Evolutionary conservation across 2,329 filamentous ascomycete genomes (phyloP), one percentile per base, ranked within the genome.

Genomic region (Penicillium sp.): DNA sequence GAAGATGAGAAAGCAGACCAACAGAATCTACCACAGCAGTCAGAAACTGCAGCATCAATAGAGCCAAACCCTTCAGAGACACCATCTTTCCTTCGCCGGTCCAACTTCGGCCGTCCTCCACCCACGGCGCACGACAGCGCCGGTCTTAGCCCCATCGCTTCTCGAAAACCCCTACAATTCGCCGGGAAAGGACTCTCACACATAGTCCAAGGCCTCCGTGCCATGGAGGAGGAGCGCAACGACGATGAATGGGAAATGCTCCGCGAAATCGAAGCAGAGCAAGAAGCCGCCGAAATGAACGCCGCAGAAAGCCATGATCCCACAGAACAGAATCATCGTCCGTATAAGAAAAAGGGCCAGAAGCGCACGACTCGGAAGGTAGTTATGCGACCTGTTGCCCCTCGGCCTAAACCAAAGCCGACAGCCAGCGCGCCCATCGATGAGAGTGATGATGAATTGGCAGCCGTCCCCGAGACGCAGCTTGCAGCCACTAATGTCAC

Each of bases 341-440:
- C 47, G 11, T 74, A 65, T 59, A 75, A 73, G 58, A 76, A 75
- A 60, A 74, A 70, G 54, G 73, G 72, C 1, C 74, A 75, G 51
- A 76, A 76, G 52, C 64, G 74, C 38, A 74, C 71, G 5, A 76
- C 74, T 1, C 65, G 69, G 42, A 58, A 67, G 38, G 69, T 72
- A 10, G 64, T 59, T 29, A 73, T 76, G 64, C 69, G 66, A 38
- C 73, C 73, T 1, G 64, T 67, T 3, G 54, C 64, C 24, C 57
- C 67, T 27, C 65, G 63, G 39, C 51, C 60, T 3, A 59, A 63
- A 40, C 42, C 58, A 4, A 53, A 56, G 37, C 55, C 59, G 8
- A 52, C 56, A 6, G 50, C 57, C 9, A 27, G 10, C 14, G 50
- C 54, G 6, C 56, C 55, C 8, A 51, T 50, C 11, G 60, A 65